These are phyloP conservation scores for Polytolypa hystricis DNA, from an alignment of 2,329 filamentous ascomycete species.

Conservation along the genomic window DNA sequence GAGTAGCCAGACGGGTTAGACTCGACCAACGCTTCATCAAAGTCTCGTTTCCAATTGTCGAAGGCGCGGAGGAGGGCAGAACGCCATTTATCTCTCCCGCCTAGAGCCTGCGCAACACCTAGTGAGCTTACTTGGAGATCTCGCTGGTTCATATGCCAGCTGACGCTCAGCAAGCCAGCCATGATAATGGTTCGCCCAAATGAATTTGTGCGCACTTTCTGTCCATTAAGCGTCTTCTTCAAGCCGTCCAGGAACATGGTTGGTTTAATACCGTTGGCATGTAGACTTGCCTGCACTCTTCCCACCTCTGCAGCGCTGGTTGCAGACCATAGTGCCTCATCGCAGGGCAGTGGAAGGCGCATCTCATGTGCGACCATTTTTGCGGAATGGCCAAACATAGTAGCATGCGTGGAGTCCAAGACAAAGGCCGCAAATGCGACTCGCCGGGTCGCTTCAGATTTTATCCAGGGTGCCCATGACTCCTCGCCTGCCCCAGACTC, in stretches of 20 bases:
- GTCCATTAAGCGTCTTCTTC: constrained; percentile 76
- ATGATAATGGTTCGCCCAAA: constrained; percentile 91
- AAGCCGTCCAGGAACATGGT: constrained; percentile 83
- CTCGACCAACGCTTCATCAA: constrained; percentile 67
- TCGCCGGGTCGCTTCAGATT: constrained; percentile 77
- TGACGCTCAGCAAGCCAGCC: constrained; percentile 84
- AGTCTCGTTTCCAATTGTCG: constrained; percentile 87
- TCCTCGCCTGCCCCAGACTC: constrained; percentile 67
- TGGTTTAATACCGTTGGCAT: constrained; percentile 71
- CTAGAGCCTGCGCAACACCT: constrained; percentile 66
- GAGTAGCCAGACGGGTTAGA: constrained; percentile 18
- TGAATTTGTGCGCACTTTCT: constrained; percentile 78
- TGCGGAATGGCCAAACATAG: constrained; percentile 94
- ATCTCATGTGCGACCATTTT: constrained; percentile 97
- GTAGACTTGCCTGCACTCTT: constrained; percentile 67
- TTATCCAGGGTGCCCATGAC: constrained; percentile 95
- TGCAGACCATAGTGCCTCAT: constrained; percentile 86
- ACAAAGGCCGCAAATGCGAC: constrained; percentile 91
- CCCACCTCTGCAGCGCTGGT: constrained; percentile 78
- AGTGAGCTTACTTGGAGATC: constrained; percentile 86
- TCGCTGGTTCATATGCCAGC: constrained; percentile 95
- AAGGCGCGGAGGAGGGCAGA: constrained; percentile 75
- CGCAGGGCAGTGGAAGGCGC: constrained; percentile 79
- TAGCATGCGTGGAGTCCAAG: constrained; percentile 89
- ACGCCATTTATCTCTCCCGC: constrained; percentile 85